Conservation (phyloP, 2,329 filamentous ascomycete genomes). For the Mariannaea elegans region DNA sequence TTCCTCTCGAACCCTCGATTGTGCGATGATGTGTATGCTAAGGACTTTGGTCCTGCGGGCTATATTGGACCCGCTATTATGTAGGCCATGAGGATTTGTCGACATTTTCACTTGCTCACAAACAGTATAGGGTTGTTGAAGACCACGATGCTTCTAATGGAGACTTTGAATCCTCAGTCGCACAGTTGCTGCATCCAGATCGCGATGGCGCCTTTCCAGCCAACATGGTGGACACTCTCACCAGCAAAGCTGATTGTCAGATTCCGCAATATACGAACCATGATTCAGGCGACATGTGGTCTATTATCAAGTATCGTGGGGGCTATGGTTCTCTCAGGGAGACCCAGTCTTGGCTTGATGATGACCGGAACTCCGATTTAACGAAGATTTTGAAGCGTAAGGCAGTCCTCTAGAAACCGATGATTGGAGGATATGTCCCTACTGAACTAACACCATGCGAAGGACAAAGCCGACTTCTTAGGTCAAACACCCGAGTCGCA, state of each 20-base stretch:
- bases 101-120: background rate
- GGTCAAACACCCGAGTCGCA: conserved; percentile 9
- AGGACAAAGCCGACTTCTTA: background rate
- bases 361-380: background rate
- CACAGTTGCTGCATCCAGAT: background rate
- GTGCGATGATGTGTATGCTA: background rate
- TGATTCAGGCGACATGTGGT: conserved; percentile 11
- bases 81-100: background rate
- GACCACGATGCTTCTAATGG: background rate
- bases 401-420: background rate
- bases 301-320: conserved; percentile 15
- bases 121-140: background rate
- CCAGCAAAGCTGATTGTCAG: background rate
- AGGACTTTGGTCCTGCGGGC: background rate
- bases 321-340: background rate
- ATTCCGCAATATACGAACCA: conserved; percentile 1
- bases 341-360: background rate
- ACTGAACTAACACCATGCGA: background rate
- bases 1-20: background rate
- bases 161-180: background rate
- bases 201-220: background rate
- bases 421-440: background rate
- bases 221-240: background rate
- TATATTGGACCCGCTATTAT: background rate
- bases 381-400: background rate